Evolutionary conservation across 352 stramenopile genomes (phyloP).

Genomic region (Pythium sp.): DNA sequence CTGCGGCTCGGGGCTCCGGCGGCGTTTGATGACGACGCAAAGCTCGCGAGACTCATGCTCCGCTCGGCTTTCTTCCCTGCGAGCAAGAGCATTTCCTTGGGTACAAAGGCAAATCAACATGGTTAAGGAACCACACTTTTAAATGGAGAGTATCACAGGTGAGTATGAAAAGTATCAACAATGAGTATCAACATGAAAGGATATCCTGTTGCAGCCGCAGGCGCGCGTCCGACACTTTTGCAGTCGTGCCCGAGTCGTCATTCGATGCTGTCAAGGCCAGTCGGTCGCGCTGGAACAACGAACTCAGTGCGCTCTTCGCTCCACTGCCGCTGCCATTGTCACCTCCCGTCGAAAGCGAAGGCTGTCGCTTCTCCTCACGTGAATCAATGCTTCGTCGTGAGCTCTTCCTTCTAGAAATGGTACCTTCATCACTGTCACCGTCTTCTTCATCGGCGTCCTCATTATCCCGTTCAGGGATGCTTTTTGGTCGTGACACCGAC

Average conservation of each 20-base stretch:
- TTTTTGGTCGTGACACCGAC: slow-evolving; percentile 17
- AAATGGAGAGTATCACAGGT: background rate
- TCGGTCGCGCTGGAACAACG: slow-evolving; percentile 33
- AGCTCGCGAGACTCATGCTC: slow-evolving; percentile 36
- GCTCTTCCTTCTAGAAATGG: slow-evolving; percentile 1
- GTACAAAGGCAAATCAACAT: slow-evolving; percentile 3
- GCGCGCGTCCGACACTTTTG: slow-evolving; percentile 54
- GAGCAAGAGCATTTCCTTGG: slow-evolving; percentile 69
- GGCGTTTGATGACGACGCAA: slow-evolving; percentile 10
- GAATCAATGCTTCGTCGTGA: background rate
- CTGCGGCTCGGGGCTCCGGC: slow-evolving; percentile 12
- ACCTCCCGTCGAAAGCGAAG: background rate
- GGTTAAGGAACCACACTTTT: slow-evolving; percentile 13
- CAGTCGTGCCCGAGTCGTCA: slow-evolving; percentile 17
- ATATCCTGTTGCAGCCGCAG: slow-evolving; percentile 65
- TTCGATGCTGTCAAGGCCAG: slow-evolving; percentile 19
- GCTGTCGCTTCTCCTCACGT: slow-evolving; percentile 1
- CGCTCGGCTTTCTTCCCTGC: slow-evolving; percentile 53
- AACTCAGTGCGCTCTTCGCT: slow-evolving; percentile 23
- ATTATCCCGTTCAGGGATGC: slow-evolving; percentile 35
- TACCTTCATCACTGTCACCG: background rate
- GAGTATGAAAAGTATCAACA: background rate
- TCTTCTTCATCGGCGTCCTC: slow-evolving; percentile 17
- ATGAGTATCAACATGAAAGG: slow-evolving; percentile 10
- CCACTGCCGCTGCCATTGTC: background rate